Conservation (phyloP, 768 basidiomycete species). For the Sarcodon aspratus region DNA sequence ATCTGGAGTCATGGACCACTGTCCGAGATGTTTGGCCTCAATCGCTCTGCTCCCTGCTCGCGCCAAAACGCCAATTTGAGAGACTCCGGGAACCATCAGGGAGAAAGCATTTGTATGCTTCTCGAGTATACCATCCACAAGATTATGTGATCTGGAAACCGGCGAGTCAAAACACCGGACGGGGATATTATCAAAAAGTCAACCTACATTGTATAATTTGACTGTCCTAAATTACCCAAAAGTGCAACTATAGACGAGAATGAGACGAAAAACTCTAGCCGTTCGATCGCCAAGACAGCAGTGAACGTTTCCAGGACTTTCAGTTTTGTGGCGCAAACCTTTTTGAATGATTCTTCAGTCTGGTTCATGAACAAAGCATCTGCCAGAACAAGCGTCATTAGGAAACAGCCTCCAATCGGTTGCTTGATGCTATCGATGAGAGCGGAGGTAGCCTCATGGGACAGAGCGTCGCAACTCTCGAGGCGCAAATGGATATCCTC, state of each 20-base stretch:
- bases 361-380: slow-evolving; percentile 8
- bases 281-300: slow-evolving; percentile 1
- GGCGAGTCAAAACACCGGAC: too few relatives aligned
- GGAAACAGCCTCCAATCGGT: slow-evolving; percentile 9
- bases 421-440: slow-evolving; percentile 1
- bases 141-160: slow-evolving; percentile 1
- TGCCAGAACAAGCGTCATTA: slow-evolving; percentile 4
- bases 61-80: slow-evolving; percentile 1
- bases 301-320: slow-evolving; percentile 4
- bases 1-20: slow-evolving; percentile 1
- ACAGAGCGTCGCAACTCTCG: slow-evolving; percentile 5
- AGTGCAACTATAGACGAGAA: slow-evolving; percentile 10
- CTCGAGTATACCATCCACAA: slow-evolving; percentile 1
- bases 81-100: slow-evolving; percentile 3
- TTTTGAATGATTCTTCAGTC: slow-evolving; percentile 6
- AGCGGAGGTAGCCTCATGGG: not conserved
- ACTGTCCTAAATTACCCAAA: slow-evolving; percentile 8
- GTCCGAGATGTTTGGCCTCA: not conserved
- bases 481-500: slow-evolving; percentile 2
- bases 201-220: slow-evolving; percentile 8
- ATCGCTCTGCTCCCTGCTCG: not conserved
- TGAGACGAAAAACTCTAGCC: slow-evolving; percentile 9
- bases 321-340: slow-evolving; percentile 1
- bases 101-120: slow-evolving; percentile 1
- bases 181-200: too few relatives aligned